Evolutionary conservation across 495 filamentous ascomycete genomes (phyloP).

Genomic region (Penicillium samsonianum): DNA sequence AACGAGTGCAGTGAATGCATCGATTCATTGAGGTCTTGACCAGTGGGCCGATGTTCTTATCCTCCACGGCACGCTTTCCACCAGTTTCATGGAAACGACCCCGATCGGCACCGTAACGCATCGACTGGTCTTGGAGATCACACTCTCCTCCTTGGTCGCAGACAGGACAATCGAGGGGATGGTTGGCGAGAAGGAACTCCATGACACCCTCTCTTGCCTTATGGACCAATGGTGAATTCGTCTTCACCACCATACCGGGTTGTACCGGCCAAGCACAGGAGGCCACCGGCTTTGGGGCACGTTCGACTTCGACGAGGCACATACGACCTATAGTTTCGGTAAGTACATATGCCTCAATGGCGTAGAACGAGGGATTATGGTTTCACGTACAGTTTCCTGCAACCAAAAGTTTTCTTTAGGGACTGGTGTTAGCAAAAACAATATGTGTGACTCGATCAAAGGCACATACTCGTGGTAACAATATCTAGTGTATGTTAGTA

Average conservation of each 20-base stretch:
- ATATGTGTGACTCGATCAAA: slow-evolving; percentile 9
- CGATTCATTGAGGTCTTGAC: slow-evolving; percentile 99
- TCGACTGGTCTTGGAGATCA: slow-evolving; percentile 97
- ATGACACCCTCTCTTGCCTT: slow-evolving; percentile 98
- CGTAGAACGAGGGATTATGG: background rate
- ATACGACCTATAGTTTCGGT: slow-evolving; percentile 63
- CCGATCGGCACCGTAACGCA: slow-evolving; percentile 95
- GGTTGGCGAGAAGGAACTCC: slow-evolving; percentile 97
- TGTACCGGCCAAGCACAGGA: slow-evolving; percentile 99
- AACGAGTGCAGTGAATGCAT: slow-evolving; percentile 98
- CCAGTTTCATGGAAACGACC: slow-evolving; percentile 93
- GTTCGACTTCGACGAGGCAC: slow-evolving; percentile 98
- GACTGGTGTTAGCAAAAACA: slow-evolving; percentile 32
- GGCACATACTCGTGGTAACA: slow-evolving; percentile 91
- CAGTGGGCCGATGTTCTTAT: slow-evolving; percentile 98
- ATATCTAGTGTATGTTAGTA: slow-evolving; percentile 69
- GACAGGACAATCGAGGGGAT: slow-evolving; percentile 95
- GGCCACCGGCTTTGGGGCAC: slow-evolving; percentile 92
- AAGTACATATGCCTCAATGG: slow-evolving; percentile 9
- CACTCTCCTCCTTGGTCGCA: slow-evolving; percentile 99
- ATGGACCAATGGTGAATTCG: slow-evolving; percentile 90
- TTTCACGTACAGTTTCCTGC: slow-evolving; percentile 80
- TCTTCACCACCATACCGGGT: slow-evolving; percentile 98
- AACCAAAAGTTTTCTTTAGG: slow-evolving; percentile 85
- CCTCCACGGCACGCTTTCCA: slow-evolving; percentile 96